Percentiles rank a stretch among this genome's conserved stretches.
These are phyloP conservation scores for Leccinum rimulosum DNA, from an alignment of 768 basidiomycete species.

Conservation along the genomic window DNA sequence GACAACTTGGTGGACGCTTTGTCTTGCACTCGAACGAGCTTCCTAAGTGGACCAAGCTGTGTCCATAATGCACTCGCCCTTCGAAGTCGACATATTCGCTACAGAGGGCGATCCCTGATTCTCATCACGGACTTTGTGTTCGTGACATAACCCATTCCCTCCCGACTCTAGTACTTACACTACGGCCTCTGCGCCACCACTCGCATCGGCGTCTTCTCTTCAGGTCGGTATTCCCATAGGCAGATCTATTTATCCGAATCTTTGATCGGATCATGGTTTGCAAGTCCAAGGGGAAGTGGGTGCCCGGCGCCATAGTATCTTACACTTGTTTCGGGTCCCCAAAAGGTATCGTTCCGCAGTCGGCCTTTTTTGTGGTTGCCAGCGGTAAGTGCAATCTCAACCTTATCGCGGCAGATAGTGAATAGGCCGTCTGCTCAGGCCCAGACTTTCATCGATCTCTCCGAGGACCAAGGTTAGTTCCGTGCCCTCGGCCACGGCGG, in stretches of 20 bases:
- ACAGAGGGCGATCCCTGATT: not conserved
- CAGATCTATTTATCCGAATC: not conserved
- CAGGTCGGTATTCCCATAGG: not conserved
- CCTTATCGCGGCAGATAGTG: not conserved
- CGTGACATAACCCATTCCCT: not conserved
- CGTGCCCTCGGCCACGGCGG: no score
- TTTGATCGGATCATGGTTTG: not conserved
- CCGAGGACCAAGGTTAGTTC: not conserved
- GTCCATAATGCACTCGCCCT: no score
- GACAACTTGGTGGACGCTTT: no score
- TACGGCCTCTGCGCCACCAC: not conserved
- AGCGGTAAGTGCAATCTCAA: not conserved
- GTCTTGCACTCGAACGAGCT: no score
- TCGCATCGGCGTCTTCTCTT: not conserved
- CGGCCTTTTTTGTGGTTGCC: not conserved
- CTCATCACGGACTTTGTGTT: not conserved
- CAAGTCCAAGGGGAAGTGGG: not conserved
- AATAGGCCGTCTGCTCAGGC: not conserved
- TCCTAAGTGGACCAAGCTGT: no score
- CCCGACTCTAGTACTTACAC: not conserved
- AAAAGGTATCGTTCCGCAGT: not conserved
- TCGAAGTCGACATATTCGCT: not conserved
- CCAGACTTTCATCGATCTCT: not conserved
- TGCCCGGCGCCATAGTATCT: not conserved
- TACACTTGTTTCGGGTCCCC: not conserved